phyloP scores from a whole-genome alignment of 2,329 filamentous ascomycete species.

The Chaetomium sp. region DNA sequence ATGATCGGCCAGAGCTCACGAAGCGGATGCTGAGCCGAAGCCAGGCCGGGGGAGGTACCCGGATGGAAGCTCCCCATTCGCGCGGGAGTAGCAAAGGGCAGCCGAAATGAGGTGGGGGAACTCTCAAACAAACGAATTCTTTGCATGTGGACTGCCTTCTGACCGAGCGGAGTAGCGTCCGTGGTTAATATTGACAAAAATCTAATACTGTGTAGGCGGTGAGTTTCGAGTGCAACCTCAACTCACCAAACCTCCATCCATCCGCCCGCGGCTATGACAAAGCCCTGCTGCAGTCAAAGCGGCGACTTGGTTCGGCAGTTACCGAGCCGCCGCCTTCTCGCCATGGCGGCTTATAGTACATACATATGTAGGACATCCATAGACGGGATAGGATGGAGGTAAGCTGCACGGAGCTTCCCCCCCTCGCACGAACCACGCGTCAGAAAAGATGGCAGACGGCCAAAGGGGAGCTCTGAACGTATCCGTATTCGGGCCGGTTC shows the following conservation, averaged over 20 bases:
- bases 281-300: not conserved
- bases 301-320: not conserved
- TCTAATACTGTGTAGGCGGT: not conserved
- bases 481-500: constrained; percentile 24
- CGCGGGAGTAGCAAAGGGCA: not conserved
- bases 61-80: not conserved
- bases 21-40: not conserved
- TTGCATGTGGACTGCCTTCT: not conserved
- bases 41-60: not conserved
- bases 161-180: not conserved
- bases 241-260: not conserved
- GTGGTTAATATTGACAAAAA: not conserved
- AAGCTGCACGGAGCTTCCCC: not conserved
- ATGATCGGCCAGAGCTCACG: not conserved
- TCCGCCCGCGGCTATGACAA: not conserved
- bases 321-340: not conserved
- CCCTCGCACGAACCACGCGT: not conserved
- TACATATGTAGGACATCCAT: not conserved
- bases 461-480: not conserved
- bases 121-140: not conserved
- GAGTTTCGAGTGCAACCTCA: constrained; percentile 4
- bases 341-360: not conserved
- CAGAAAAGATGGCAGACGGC: no score
- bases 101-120: not conserved
- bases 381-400: not conserved